Conservation (phyloP, 1,284 basidiomycete species). For the Cutaneotrichosporon sp. region DNA sequence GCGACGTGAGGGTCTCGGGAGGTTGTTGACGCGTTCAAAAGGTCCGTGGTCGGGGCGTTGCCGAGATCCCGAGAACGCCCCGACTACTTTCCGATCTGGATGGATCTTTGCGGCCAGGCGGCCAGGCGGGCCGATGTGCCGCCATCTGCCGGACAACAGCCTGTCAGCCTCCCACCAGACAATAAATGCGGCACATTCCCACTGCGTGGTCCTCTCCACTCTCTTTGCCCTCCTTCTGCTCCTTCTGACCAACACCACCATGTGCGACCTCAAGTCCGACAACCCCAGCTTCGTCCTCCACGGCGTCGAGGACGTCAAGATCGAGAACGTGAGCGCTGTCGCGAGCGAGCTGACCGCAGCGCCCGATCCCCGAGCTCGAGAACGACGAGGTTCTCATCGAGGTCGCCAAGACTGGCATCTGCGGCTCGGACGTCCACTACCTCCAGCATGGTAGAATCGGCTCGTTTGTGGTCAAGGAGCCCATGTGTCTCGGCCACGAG, state of each 20-base stretch:
- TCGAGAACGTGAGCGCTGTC: slow-evolving; percentile 50
- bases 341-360: slow-evolving; percentile 47
- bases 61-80: not conserved
- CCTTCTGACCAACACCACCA: not conserved
- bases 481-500: slow-evolving; percentile 53
- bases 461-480: slow-evolving; percentile 49
- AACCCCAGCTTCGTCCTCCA: slow-evolving; percentile 53
- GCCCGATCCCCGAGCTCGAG: slow-evolving; percentile 74
- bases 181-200: not conserved
- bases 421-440: slow-evolving; percentile 76
- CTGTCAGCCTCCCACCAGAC: not conserved
- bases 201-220: not conserved
- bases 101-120: too few species aligned
- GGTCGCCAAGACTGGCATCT: slow-evolving; percentile 92
- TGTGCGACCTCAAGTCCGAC: slow-evolving; percentile 32
- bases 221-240: not conserved
- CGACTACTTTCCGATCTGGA: not conserved
- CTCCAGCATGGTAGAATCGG: slow-evolving; percentile 49
- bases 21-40: too few species aligned
- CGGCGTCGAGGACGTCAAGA: slow-evolving; percentile 50
- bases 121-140: not conserved
- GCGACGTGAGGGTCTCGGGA: not conserved
- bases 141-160: not conserved
- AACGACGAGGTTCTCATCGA: slow-evolving; percentile 81
- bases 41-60: too few species aligned